Base-by-base conservation (phyloP, 1,139 yeast species). In the Suhomyces guaymorum region DNA sequence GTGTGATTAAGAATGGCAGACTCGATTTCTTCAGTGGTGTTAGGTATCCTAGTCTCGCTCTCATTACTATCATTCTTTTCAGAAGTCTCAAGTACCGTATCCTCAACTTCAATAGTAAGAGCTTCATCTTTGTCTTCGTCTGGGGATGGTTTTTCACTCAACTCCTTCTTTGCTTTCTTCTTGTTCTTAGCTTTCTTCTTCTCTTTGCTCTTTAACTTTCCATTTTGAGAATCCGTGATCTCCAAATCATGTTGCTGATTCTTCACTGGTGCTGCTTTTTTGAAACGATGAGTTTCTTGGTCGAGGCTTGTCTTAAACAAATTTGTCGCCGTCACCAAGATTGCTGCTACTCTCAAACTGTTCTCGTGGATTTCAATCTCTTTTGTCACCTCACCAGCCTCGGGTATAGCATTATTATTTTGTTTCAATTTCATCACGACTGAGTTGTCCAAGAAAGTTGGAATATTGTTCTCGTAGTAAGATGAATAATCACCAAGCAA, bases 401-500 rank as follows among this genome's bases (percentile, higher is more conserved):
- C 16, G 9, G 25, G 33, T 7, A 15, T 11, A 11, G 20, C 25
- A 18, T 15, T 7, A 11, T 32, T 13, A 7, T 10, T 11, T n/a
- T 20, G 39, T n/a, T 27, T 31, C 5, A 39, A 20, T 17, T 42
- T 33, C 17, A 30, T 30, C 2, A 45, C 35, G 4, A 38, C 43
- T 4, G 38, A 31, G 29, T 57, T 54, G 22, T 53, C 60, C 34
- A 64, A 52, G 33, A 63, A 66, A 4, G 52, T 36, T 1, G 71
- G 70, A 16, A 60, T 42, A 0, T 47, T 51, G 11, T 42, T 37
- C 5, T 33, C 35, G 7, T 37, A 28, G 29, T 47, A 49, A 11
- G 48, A 40, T 1, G 58, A 48, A 39, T 51, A 57, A 31, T 68
- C 66, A 12, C 72, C 72, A 22, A 57, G 52, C 16, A 69, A 50